phyloP scores from a whole-genome alignment of 2,329 filamentous ascomycete genomes.

The Aspergillus hortae region DNA sequence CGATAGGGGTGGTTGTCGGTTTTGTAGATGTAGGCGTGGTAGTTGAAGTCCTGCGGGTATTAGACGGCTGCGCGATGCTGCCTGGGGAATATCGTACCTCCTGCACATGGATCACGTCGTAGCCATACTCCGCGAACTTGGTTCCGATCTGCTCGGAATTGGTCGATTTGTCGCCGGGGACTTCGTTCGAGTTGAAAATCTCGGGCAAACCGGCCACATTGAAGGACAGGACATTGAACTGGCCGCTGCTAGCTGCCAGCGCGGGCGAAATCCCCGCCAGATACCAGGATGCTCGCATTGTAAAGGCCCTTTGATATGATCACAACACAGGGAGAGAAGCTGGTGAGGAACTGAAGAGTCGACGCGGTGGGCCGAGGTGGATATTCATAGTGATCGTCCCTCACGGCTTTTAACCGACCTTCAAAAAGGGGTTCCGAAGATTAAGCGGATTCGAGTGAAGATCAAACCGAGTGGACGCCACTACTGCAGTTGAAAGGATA shows the following conservation, averaged over 20 bases:
- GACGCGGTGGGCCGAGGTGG: too few relatives aligned
- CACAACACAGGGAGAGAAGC: neutral
- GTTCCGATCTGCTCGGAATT: constrained; percentile 57
- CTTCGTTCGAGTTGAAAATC: constrained; percentile 55
- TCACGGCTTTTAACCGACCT: too few relatives aligned
- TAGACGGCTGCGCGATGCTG: neutral
- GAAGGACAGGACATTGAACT: constrained; percentile 54
- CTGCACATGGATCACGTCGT: constrained; percentile 63
- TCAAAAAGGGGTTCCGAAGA: too few relatives aligned
- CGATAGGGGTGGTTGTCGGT: constrained; percentile 51
- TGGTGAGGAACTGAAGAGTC: neutral
- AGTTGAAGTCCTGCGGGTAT: constrained; percentile 57
- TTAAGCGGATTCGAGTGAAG: too few relatives aligned
- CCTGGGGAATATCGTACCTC: constrained; percentile 35
- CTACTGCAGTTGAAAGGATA: too few relatives aligned
- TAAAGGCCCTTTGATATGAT: too few relatives aligned
- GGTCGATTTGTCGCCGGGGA: constrained; percentile 58
- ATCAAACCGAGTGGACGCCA: too few relatives aligned
- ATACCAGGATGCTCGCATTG: neutral
- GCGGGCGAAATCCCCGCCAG: neutral
- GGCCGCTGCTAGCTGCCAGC: constrained; percentile 31
- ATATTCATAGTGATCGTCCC: too few relatives aligned
- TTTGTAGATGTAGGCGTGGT: constrained; percentile 60
- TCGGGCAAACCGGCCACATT: constrained; percentile 60
- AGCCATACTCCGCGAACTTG: constrained; percentile 54